Percentiles rank a stretch among this genome's conserved stretches.
phyloP scores from a whole-genome alignment of 495 filamentous ascomycete species.

The Eremomyces bilateralis region DNA sequence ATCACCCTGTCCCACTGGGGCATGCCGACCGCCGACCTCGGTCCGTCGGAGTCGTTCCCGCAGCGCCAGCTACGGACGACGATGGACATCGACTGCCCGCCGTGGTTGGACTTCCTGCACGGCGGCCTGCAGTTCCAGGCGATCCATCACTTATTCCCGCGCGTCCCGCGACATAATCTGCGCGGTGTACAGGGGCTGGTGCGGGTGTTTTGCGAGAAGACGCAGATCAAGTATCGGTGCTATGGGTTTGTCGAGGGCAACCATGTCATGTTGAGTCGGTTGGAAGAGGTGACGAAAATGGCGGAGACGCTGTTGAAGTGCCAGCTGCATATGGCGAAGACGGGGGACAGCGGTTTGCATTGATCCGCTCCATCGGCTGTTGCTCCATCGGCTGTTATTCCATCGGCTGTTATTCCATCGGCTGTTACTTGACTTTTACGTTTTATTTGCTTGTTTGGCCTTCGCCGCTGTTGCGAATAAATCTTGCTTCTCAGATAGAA shows the following conservation, averaged over 20 bases:
- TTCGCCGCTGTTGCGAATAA: too few relatives aligned
- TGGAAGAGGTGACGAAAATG: conserved; percentile 75
- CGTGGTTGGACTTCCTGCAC: conserved; percentile 92
- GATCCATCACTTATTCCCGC: conserved; percentile 86
- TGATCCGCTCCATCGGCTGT: too few relatives aligned
- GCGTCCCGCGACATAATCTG: conserved; percentile 90
- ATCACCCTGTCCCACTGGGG: conserved; percentile 94
- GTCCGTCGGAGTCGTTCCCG: conserved; percentile 71
- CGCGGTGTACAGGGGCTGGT: conserved; percentile 63
- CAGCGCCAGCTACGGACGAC: conserved; percentile 95
- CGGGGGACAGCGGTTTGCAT: conserved; percentile 15
- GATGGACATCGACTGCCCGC: conserved; percentile 92
- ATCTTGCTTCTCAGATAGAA: too few relatives aligned
- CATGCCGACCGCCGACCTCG: conserved; percentile 86
- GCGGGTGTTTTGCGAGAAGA: conserved; percentile 73
- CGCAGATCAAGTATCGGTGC: conserved; percentile 77
- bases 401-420: too few relatives aligned
- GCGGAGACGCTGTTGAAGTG: conserved; percentile 74
- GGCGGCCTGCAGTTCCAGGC: conserved; percentile 94
- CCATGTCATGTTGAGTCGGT: conserved; percentile 58
- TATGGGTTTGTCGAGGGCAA: conserved; percentile 92
- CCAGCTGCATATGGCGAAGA: conserved; percentile 30
- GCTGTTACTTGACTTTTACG: too few relatives aligned
- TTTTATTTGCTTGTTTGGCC: too few relatives aligned
- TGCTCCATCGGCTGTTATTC: too few relatives aligned